Evolutionary conservation across 805 yeast genomes (phyloP), one percentile per base, ranked within the genome.

Genomic region (Sporopachydermia lactativora): DNA sequence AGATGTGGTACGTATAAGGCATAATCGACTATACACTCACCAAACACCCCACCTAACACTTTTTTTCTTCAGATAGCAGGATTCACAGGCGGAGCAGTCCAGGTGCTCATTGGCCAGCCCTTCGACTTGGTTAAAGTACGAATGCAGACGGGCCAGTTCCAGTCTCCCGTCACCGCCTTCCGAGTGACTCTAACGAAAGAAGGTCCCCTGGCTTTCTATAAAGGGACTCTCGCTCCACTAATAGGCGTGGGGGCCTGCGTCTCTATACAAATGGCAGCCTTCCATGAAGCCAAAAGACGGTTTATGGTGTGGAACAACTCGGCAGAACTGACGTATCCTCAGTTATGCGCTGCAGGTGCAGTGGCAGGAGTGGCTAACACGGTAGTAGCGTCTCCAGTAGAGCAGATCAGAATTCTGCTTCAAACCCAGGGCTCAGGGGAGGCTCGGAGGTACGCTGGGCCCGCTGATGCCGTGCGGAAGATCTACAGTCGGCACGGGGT

Each of bases 171-270:
- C 4, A 61, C 62, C 38, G 75, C 77, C 13, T 52, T 77, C 31
- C 65, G 64, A 39, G 66, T 64, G 28, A 75, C 82, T 0, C 49
- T 77, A 37, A 64, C 64, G 31, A 71, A 70, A 36, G 83, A 76
- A 53, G 84, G 84, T 1, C 58, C 67, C n/a, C 46, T 58, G 14
- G 82, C 82, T 0, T 72, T 77, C 48, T 77, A 77, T 56, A 61
- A 77, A 52, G 83, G 83, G 15, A 78, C 81, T 4, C 59, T 77
- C 39, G 81, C 81, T 3, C 83, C 83, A n/a, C 61, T 77, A 41
- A 46, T 77, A 37, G 82, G 83, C 4, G 84, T 77, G 3, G 76
- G 82, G 1, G 76, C 71, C 1, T 77, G 84, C 60, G 84, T 77
- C 4, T 74, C 81, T 2, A 58, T 76, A 19, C 84, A 77, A 50